A percentile compares a stretch with the other conserved stretches of the same genome.
These are phyloP conservation scores for Coriaria nepalensis DNA, from an alignment of 306 rosid species.

Conservation along the genomic window DNA sequence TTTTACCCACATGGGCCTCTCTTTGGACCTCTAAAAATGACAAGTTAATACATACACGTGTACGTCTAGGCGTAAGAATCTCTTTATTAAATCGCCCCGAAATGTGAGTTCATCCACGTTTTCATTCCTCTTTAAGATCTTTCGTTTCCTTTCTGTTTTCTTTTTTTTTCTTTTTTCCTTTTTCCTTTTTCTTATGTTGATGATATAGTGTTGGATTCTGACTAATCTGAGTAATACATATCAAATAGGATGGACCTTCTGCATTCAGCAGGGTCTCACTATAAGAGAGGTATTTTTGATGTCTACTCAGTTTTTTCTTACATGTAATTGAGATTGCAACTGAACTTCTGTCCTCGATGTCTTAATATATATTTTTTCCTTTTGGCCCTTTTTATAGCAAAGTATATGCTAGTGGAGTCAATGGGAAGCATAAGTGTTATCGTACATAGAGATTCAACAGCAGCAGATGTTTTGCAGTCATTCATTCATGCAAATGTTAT, in stretches of 20 bases:
- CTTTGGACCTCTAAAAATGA: conserved; percentile 39
- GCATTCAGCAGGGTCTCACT: conserved; percentile 45
- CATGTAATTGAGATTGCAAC: too few species aligned
- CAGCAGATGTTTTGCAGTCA: conserved; percentile 52
- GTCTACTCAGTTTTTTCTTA: conserved; percentile 6
- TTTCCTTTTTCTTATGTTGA: too few species aligned
- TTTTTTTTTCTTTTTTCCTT: too few species aligned
- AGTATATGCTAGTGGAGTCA: conserved; percentile 77
- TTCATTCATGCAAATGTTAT: conserved; percentile 62
- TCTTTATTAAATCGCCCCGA: conserved; percentile 51
- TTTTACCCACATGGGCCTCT: conserved; percentile 46
- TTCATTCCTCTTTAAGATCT: too few species aligned
- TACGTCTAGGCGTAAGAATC: conserved; percentile 57
- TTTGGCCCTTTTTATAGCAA: conserved; percentile 30
- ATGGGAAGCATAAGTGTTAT: conserved; percentile 42
- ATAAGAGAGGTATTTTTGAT: conserved; percentile 55
- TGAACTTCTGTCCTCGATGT: too few species aligned
- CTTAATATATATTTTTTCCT: too few species aligned
- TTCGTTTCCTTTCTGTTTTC: too few species aligned
- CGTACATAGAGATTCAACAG: conserved; percentile 68
- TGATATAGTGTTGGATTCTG: too few species aligned
- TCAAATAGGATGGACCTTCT: conserved; percentile 50
- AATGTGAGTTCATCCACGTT: conserved; percentile 74
- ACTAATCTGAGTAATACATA: too few species aligned
- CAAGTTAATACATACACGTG: conserved; percentile 22